These are phyloP conservation scores for Linum lewisii DNA, from an alignment of 345 rosid species.

Conservation along the genomic window DNA sequence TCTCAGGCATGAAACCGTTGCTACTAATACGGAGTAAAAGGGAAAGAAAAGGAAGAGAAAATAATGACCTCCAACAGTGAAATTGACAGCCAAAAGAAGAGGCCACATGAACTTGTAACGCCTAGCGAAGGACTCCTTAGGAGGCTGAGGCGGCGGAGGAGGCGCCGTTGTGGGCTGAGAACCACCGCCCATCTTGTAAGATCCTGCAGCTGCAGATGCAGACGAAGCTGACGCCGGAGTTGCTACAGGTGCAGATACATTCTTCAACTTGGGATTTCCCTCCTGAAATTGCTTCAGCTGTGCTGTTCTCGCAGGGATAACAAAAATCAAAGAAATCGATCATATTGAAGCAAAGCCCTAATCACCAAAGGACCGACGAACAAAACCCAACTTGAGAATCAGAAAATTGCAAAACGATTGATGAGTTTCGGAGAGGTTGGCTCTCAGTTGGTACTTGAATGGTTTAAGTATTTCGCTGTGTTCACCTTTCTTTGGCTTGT, in stretches of 20 bases:
- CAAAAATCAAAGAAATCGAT: conserved; percentile 11
- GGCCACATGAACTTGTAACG: conserved; percentile 87
- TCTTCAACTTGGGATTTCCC: conserved; percentile 28
- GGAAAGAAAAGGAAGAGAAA: not conserved
- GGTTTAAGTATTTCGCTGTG: too few relatives aligned
- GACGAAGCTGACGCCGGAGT: conserved; percentile 6
- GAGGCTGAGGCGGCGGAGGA: conserved; percentile 54
- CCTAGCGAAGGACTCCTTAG: conserved; percentile 65
- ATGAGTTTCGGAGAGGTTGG: too few relatives aligned
- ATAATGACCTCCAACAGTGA: conserved; percentile 61
- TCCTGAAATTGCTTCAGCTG: conserved; percentile 41
- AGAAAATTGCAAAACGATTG: not conserved
- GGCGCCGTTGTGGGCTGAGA: conserved; percentile 31
- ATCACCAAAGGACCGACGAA: not conserved
- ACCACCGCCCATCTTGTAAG: conserved; percentile 43
- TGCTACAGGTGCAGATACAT: conserved; percentile 22
- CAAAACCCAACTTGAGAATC: too few relatives aligned
- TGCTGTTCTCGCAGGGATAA: conserved; percentile 24
- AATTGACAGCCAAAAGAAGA: conserved; percentile 63
- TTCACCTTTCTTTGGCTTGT: conserved; percentile 61
- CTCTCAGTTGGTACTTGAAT: too few relatives aligned
- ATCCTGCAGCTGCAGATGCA: conserved; percentile 32
- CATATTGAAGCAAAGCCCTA: conserved; percentile 5
- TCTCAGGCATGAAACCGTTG: too few relatives aligned
- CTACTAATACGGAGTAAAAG: not conserved